Percentiles rank a stretch among this genome's conserved stretches.
phyloP scores from a whole-genome alignment of 2,329 filamentous ascomycete genomes.

The Scedosporium boydii region DNA sequence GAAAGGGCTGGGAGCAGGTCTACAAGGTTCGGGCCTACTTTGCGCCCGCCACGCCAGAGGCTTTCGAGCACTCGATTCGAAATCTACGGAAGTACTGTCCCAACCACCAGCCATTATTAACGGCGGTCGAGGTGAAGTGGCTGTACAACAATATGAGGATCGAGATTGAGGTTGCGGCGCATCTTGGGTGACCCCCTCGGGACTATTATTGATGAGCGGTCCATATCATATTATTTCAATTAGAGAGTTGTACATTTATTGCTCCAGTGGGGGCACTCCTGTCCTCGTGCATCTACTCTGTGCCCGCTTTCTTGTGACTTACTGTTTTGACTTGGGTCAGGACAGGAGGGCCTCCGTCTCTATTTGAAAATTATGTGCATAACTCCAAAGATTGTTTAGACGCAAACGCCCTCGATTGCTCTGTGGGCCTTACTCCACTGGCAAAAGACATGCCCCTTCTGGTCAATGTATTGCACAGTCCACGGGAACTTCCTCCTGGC shows the following conservation, averaged over 20 bases:
- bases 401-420: background rate
- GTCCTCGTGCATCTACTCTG: no score
- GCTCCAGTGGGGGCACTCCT: no score
- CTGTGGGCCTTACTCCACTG: slow-evolving; percentile 2
- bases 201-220: no score
- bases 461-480: slow-evolving; percentile 3
- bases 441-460: slow-evolving; percentile 3
- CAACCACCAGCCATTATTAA: slow-evolving; percentile 41
- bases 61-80: slow-evolving; percentile 25
- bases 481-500: background rate
- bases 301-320: no score
- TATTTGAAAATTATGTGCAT: background rate
- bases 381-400: background rate
- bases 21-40: slow-evolving; percentile 35
- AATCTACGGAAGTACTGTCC: slow-evolving; percentile 40
- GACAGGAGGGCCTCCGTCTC: background rate
- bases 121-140: slow-evolving; percentile 34
- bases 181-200: background rate
- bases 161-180: background rate
- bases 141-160: slow-evolving; percentile 29
- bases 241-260: no score
- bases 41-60: slow-evolving; percentile 27
- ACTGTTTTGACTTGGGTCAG: no score
- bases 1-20: slow-evolving; percentile 44
- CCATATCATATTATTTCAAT: no score